Percentiles rank a stretch among this genome's conserved stretches.
phyloP scores from a whole-genome alignment of 306 rosid genomes.

The Cicer judaicum region DNA sequence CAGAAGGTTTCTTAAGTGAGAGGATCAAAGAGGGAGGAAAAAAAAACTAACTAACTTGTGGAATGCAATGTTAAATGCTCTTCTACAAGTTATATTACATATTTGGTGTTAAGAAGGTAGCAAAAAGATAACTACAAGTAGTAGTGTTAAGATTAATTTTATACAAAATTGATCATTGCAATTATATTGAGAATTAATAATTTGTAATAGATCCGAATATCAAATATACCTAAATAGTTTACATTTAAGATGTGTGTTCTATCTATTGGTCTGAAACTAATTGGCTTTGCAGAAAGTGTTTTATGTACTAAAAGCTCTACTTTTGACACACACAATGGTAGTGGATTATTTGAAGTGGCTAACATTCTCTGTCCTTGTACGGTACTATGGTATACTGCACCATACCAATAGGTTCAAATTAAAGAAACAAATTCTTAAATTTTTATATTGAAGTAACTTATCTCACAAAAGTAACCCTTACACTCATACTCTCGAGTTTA shows the following conservation, averaged over 20 bases:
- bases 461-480: too few species aligned
- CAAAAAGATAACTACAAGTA: background rate
- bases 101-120: too few species aligned
- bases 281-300: conserved; percentile 35
- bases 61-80: too few species aligned
- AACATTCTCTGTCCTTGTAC: conserved; percentile 45
- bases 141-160: background rate
- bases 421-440: background rate
- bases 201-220: background rate
- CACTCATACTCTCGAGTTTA: too few species aligned
- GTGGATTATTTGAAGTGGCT: conserved; percentile 42
- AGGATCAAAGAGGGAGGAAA: too few species aligned
- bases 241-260: conserved; percentile 21
- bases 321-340: conserved; percentile 32
- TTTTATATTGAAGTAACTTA: too few species aligned
- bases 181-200: conserved; percentile 21
- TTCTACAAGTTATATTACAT: too few species aligned
- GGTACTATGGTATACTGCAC: conserved; percentile 45
- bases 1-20: too few species aligned
- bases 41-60: too few species aligned
- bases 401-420: conserved; percentile 23
- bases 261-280: conserved; percentile 6
- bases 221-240: background rate
- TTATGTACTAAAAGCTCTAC: conserved; percentile 23
- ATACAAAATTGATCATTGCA: conserved; percentile 11